These are phyloP conservation scores for Endocalyx cinctus DNA, from an alignment of 2,329 filamentous ascomycete genomes.

Conservation along the genomic window DNA sequence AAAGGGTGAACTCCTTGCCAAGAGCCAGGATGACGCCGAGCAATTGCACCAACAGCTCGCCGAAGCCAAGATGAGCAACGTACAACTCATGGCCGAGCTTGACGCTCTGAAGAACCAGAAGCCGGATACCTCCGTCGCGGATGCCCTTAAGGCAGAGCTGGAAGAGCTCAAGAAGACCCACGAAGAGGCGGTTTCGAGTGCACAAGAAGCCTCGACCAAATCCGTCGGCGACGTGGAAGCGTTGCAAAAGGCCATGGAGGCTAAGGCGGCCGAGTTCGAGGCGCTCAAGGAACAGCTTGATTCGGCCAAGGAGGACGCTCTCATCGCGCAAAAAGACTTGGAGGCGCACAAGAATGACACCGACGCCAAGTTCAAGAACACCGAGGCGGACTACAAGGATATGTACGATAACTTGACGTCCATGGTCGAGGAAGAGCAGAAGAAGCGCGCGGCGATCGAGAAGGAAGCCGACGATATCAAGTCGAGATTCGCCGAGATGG, in stretches of 20 bases:
- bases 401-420: slow-evolving; percentile 59
- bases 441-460: slow-evolving; percentile 25
- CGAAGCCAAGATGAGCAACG: slow-evolving; percentile 56
- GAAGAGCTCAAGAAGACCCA: slow-evolving; percentile 42
- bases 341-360: slow-evolving; percentile 48
- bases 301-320: slow-evolving; percentile 27
- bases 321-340: slow-evolving; percentile 46
- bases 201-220: slow-evolving; percentile 29
- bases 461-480: slow-evolving; percentile 27
- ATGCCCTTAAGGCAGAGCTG: slow-evolving; percentile 48
- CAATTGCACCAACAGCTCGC: slow-evolving; percentile 50
- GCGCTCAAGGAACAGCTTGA: slow-evolving; percentile 40
- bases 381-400: slow-evolving; percentile 56
- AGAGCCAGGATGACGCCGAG: slow-evolving; percentile 43
- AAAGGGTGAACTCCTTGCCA: slow-evolving; percentile 33
- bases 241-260: slow-evolving; percentile 26
- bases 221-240: slow-evolving; percentile 22
- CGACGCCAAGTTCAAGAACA: slow-evolving; percentile 49
- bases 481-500: slow-evolving; percentile 30
- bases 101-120: slow-evolving; percentile 54
- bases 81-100: slow-evolving; percentile 55
- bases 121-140: slow-evolving; percentile 50
- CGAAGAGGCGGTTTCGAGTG: slow-evolving; percentile 36
- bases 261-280: slow-evolving; percentile 27
- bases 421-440: slow-evolving; percentile 55